Base-by-base conservation (phyloP, 306 rosid genomes). In the Abrus precatorius region DNA sequence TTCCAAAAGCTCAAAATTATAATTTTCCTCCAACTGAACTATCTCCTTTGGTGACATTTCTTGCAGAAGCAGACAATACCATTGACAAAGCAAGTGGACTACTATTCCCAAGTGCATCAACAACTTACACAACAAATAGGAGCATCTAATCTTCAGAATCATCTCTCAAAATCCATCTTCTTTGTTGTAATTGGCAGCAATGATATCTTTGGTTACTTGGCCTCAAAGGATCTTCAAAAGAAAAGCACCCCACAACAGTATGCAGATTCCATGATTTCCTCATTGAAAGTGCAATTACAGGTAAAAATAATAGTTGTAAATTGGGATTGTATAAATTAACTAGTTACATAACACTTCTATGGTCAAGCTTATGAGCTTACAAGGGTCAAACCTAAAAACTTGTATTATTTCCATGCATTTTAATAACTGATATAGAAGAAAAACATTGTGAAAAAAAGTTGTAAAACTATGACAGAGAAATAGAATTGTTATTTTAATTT, bases 181-280 rank as follows among this genome's bases (percentile, higher is more conserved):
- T 20, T 70, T 12, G 50, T 90, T n/a, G 89, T 87, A 20, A 95
- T 95, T 9, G 98, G 97, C 54, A 86, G 98, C 87, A 95, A 95
- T 5, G 97, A 92, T 76, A 63, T 95, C 12, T 85, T 91, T 33
- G 90, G 83, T 13, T 92, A 92, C 86, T 85, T 80, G 3, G 78
- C 28, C 30, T 87, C 91, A 27, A 30, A 83, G 75, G 57, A 72
- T 36, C 83, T 80, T 48, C 87, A 69, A 14, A 74, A 70, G 6
- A 65, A 84, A 33, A 72, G 10, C 72, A 84, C 89, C 7, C 94
- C 89, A 5, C 85, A 84, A 27, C 92, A 91, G 14, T 91, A 82
- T 12, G 86, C 62, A 13, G 75, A 81, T 69, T 79, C 82, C 48
- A 90, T 95, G 97, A 64, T 77, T 56, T 62, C 48, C n/a, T 50